Evolutionary conservation across 2,329 filamentous ascomycete species (phyloP), one percentile per base, ranked within the genome.

Genomic region (Tolypocladium amazonense): DNA sequence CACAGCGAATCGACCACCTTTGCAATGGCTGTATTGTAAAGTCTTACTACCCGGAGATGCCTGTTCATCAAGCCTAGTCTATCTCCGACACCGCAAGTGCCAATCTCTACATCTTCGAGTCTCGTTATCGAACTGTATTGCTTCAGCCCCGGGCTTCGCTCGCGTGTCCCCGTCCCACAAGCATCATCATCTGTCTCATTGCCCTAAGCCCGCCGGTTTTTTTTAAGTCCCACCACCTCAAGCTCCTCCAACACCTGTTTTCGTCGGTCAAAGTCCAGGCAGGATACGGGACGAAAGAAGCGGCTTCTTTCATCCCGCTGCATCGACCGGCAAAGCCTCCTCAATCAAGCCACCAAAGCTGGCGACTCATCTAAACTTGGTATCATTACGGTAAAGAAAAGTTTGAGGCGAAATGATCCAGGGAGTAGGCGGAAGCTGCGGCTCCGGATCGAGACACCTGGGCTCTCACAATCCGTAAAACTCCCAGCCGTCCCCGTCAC

Each of bases 401-500:
- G 61, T 58, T 61, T 58, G 56, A 39, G 45, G 38, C 35, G 47
- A 30, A 20, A 47, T 56, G 30, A 11, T 58, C 53, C 20, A 33
- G 52, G 47, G 45, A 18, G 20, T n/a, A 8, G 53, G 50, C 3
- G 37, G 59, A 53, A 33, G 39, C 33, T 35, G 45, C 25, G 23
- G 43, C 9, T 20, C 8, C 4, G 5, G 14, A 25, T 50, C n/a
- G 23, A 33, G 27, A 59, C 30, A 52, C 57, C 56, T 25, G 54
- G 41, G 53, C 20, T 71, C 64, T 71, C 64, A 86, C 60, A 88
- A 72, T 68, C 82, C 84, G 69, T 88, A 88, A 68, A 86, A 78
- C 66, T 82, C 82, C 86, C 86, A 88, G 62, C 85, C 85, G 72
- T 88, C 85, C 61, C 68, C 68, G 43, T 60, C 65, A 59, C 65